Conservation (phyloP, 2,329 filamentous ascomycete genomes). For the Beauveria asiatica region DNA sequence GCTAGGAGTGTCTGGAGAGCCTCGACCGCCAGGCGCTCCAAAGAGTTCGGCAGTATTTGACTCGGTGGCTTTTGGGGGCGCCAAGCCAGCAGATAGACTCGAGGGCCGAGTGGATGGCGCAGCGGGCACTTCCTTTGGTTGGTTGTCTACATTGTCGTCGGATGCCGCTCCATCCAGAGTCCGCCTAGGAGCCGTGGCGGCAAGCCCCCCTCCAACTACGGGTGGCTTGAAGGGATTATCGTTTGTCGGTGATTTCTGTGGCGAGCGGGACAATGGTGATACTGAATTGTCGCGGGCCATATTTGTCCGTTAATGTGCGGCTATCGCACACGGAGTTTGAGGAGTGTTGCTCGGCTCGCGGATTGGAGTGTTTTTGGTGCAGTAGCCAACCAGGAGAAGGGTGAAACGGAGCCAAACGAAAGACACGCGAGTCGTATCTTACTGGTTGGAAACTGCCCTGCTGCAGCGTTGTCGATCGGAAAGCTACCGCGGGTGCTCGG, state of each 20-base stretch:
- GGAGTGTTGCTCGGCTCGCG: neutral
- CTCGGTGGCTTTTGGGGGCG: neutral
- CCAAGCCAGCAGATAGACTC: neutral
- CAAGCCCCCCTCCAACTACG: slow-evolving; percentile 30
- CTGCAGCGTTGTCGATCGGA: neutral
- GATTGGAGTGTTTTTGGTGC: neutral
- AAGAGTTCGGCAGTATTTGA: slow-evolving; percentile 21
- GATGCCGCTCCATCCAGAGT: neutral
- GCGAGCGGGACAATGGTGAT: slow-evolving; percentile 18
- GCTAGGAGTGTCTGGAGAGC: slow-evolving; percentile 31
- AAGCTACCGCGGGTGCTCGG: neutral
- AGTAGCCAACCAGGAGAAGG: neutral
- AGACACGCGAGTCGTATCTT: neutral
- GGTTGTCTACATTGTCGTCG: neutral
- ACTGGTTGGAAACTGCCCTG: too few species aligned
- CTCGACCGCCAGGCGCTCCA: neutral
- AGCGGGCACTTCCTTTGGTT: neutral
- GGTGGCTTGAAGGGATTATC: slow-evolving; percentile 18
- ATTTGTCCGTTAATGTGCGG: neutral
- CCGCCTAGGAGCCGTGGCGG: neutral
- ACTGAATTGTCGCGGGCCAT: slow-evolving; percentile 17
- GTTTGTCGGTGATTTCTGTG: slow-evolving; percentile 14
- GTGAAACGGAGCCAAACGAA: neutral
- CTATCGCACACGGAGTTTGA: neutral
- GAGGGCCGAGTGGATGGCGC: neutral